Evolutionary conservation across 306 rosid genomes (phyloP), one percentile per base, ranked within the genome.

Genomic region (Cicer pinnatifidum): DNA sequence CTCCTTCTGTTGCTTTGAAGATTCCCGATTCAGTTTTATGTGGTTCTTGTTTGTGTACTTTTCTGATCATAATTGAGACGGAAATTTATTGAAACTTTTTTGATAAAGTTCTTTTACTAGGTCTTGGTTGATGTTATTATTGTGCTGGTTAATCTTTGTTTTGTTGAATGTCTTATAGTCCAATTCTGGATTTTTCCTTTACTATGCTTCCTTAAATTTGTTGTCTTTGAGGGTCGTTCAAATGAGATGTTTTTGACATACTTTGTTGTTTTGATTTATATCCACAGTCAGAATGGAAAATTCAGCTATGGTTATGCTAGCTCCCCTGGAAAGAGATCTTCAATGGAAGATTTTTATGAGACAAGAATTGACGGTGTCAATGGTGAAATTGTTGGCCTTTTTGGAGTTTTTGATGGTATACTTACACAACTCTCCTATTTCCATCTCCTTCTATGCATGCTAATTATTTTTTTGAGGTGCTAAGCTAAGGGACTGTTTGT

Each of bases 271-370:
- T 51, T 84, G 83, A 63, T 64, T 44, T 78, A 61, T 79, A 67
- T 78, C 52, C 19, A 67, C 97, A 94, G 99, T 75, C 94, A 91
- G 85, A 91, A 94, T 81, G 99, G 97, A 9, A 94, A 86, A 81
- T 94, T 94, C 88, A 94, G 97, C 85, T 94, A 94, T 75, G 99
- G 99, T 45, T 94, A 94, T 81, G 95, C 97, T 46, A 94, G 99
- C 87, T 94, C 96, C 61, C 99, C 95, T 1, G 99, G 99, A 60
- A 94, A 91, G 84, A 86, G 99, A 82, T 86, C 99, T 66, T 89
- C 99, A 4, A 94, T 94, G 99, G 99, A 91, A 82, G 99, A 94
- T 79, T 94, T 91, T 80, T 94, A 88, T 67, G 99, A 94, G 84
- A 94, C 99, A 12, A 86, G 97, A 84, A 90, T 94, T 72, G 99